Evolutionary conservation across 2,329 filamentous ascomycete species (phyloP).

Genomic region (Pestalotiopsis sp.): DNA sequence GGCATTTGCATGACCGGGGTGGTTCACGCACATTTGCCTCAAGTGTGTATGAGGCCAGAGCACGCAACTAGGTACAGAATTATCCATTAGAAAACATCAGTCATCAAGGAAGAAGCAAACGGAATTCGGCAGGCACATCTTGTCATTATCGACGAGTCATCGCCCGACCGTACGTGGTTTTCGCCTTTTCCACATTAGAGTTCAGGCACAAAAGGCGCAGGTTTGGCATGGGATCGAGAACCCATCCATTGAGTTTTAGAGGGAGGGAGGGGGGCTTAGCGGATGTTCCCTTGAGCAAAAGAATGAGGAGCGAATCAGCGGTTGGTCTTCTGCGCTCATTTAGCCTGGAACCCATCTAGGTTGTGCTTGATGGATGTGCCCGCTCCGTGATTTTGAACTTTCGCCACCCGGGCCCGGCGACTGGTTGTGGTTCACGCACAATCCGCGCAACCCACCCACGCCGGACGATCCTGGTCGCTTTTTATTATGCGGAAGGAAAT

Average conservation of each 20-base stretch:
- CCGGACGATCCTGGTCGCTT: not conserved
- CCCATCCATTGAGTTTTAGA: not conserved
- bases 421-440: slow-evolving; percentile 11
- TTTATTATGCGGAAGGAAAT: not conserved
- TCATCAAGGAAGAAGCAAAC: not conserved
- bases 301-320: not conserved
- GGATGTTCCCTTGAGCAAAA: not conserved
- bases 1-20: not conserved
- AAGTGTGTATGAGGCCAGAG: not conserved
- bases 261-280: not conserved
- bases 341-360: not conserved
- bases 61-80: not conserved
- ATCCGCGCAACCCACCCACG: slow-evolving; percentile 2
- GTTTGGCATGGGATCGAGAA: not conserved
- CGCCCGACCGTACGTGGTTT: not conserved
- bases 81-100: not conserved
- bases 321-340: not conserved
- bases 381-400: not conserved
- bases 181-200: not conserved
- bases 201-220: slow-evolving; percentile 2
- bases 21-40: slow-evolving; percentile 1
- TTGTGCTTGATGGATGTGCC: not conserved
- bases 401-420: not conserved
- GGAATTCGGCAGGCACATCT: not conserved
- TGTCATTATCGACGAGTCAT: slow-evolving; percentile 4